Conservation (phyloP, 2,329 filamentous ascomycete species). For the Fusarium sambucinum region DNA sequence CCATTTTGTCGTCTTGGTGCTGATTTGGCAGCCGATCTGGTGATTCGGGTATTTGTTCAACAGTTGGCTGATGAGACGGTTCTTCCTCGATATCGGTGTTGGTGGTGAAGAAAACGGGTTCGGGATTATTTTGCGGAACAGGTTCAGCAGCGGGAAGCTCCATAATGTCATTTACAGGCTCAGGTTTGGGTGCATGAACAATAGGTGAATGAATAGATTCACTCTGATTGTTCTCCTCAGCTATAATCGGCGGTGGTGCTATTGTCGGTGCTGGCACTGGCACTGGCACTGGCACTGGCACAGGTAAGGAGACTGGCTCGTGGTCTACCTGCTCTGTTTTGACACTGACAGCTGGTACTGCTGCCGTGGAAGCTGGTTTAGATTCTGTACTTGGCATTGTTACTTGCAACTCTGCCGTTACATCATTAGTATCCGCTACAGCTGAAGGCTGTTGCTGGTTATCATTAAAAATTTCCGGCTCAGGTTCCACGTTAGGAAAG, state of each 20-base stretch:
- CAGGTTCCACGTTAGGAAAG: constrained; percentile 41
- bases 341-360: constrained; percentile 1
- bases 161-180: constrained; percentile 24
- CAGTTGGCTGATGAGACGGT: constrained; percentile 12
- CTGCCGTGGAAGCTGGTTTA: constrained; percentile 11
- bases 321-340: background rate
- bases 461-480: constrained; percentile 17
- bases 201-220: constrained; percentile 28
- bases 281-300: background rate
- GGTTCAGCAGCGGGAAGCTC: constrained; percentile 8
- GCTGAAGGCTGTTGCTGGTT: constrained; percentile 19
- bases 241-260: background rate
- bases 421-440: constrained; percentile 2
- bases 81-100: constrained; percentile 33
- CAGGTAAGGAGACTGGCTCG: background rate
- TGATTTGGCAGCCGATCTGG: constrained; percentile 10
- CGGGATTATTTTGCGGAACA: constrained; percentile 16
- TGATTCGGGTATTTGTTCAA: constrained; percentile 18
- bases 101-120: constrained; percentile 9
- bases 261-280: constrained; percentile 8
- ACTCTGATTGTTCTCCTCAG: constrained; percentile 12
- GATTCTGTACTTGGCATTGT: constrained; percentile 12
- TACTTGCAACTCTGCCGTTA: background rate
- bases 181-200: constrained; percentile 14
- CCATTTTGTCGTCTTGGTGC: constrained; percentile 37